A percentile compares a stretch with the other conserved stretches of the same genome.
These are phyloP conservation scores for Sisymbrium altissimum DNA, from an alignment of 345 rosid species.

Conservation along the genomic window DNA sequence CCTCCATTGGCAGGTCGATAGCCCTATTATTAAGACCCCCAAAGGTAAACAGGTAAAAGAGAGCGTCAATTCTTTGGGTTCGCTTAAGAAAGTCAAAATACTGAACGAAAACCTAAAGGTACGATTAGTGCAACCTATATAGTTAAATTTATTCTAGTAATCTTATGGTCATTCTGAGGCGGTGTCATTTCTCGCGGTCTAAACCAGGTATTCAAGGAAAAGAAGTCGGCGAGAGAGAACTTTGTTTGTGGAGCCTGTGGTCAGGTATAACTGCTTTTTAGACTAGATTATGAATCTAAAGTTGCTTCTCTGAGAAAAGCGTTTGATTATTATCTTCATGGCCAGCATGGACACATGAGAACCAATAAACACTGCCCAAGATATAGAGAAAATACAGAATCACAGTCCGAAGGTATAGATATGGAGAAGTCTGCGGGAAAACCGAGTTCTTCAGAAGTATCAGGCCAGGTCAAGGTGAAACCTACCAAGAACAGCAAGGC, in stretches of 20 bases:
- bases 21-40: slow-evolving; percentile 42
- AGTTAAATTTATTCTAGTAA: slow-evolving; percentile 1
- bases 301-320: not conserved
- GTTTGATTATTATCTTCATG: slow-evolving; percentile 26
- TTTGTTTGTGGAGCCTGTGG: slow-evolving; percentile 97
- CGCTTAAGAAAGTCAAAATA: slow-evolving; percentile 64
- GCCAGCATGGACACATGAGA: slow-evolving; percentile 98
- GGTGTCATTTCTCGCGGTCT: slow-evolving; percentile 4
- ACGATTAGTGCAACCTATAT: slow-evolving; percentile 12
- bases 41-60: slow-evolving; percentile 59
- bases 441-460: slow-evolving; percentile 48
- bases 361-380: slow-evolving; percentile 97
- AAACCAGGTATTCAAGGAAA: slow-evolving; percentile 72
- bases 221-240: slow-evolving; percentile 92
- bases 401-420: slow-evolving; percentile 49
- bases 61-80: slow-evolving; percentile 35
- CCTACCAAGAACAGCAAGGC: slow-evolving; percentile 53
- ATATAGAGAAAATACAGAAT: slow-evolving; percentile 78
- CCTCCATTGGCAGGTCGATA: slow-evolving; percentile 58
- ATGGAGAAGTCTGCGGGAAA: slow-evolving; percentile 56
- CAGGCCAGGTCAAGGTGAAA: slow-evolving; percentile 55
- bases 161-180: slow-evolving; percentile 10
- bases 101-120: slow-evolving; percentile 72
- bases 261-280: slow-evolving; percentile 51
- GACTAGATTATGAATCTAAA: slow-evolving; percentile 11